phyloP scores from a whole-genome alignment of 2,329 filamentous ascomycete genomes.

The Bipolaris victoriae region DNA sequence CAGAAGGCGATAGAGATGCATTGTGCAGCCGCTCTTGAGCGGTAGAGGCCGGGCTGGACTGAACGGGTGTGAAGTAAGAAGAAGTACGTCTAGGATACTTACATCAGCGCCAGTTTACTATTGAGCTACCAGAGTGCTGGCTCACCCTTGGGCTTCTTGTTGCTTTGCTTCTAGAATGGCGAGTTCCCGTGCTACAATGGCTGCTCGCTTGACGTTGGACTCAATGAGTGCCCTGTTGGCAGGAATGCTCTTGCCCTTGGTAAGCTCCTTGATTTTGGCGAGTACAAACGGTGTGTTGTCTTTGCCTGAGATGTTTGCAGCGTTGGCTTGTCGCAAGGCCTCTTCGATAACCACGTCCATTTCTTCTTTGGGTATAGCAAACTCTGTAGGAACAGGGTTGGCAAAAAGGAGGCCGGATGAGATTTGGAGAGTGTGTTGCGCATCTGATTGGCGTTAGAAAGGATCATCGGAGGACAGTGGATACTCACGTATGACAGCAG shows the following conservation, averaged over 20 bases:
- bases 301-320: constrained; percentile 65
- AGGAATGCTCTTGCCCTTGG: constrained; percentile 69
- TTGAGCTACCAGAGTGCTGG: constrained; percentile 40
- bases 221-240: constrained; percentile 76
- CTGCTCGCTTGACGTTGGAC: constrained; percentile 69
- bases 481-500: constrained; percentile 76
- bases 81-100: constrained; percentile 43
- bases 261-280: constrained; percentile 78
- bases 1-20: constrained; percentile 23
- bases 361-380: constrained; percentile 68
- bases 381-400: constrained; percentile 78
- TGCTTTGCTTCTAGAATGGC: constrained; percentile 58
- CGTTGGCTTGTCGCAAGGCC: constrained; percentile 47
- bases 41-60: constrained; percentile 22
- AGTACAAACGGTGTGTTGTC: constrained; percentile 87
- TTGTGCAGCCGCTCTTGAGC: constrained; percentile 18
- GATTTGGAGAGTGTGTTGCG: constrained; percentile 74
- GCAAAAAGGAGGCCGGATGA: constrained; percentile 84
- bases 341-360: constrained; percentile 51
- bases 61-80: constrained; percentile 32
- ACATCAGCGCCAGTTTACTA: constrained; percentile 47
- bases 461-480: not conserved
- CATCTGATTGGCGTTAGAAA: constrained; percentile 56
- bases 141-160: constrained; percentile 46
- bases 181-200: constrained; percentile 68